Base-by-base conservation (phyloP, 768 basidiomycete species). In the Serendipita sp. region DNA sequence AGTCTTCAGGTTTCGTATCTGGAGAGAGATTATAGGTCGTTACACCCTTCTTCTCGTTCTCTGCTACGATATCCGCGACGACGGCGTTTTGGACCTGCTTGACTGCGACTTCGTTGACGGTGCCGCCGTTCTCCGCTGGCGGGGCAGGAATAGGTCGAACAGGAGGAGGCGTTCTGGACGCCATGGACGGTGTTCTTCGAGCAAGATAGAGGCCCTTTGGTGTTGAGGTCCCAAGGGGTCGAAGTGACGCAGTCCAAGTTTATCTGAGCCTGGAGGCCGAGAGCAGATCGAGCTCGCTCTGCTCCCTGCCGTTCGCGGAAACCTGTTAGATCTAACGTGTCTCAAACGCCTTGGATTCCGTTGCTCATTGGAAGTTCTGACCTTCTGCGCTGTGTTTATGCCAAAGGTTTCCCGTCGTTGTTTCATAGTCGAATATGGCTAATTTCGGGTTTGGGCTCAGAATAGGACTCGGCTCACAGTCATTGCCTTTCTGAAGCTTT, bases 161-260 rank as follows among this genome's bases (percentile, higher is more conserved):
- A 28, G 56, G 56, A 28, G 56, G 56, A 36, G 56, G 56, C 56
- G 56, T 60, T 30, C 56, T 32, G 4, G 56, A 60, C 56, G 56
- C 56, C 56, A 60, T 60, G 48, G n/a, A 51, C 5, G 30, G 48
- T 41, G 13, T 41, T 51, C 48, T 51, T 51, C 30, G n/a, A 51
- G 48, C 48, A 32, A 32, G 10, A 35, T 60, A 10, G 11, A 52
- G 32, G 48, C 18, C 32, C n/a, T 52, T 18, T 34, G 48, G 48
- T 34, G 18, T 34, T n/a, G 48, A 8, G 7, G 18, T 7, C 18
- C 28, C 16, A 60, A 28, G 36, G n/a, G 36, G 36, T n/a, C 36
- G 35, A 60, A 32, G 28, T 60, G 56, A 60, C 16, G 56, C 16
- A 38, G 56, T 35, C 16, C 30, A 60, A 35, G 56, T 16, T 35